Conservation (phyloP, 148 eudicot genomes). For the Amaranthus hypochondriacus region DNA sequence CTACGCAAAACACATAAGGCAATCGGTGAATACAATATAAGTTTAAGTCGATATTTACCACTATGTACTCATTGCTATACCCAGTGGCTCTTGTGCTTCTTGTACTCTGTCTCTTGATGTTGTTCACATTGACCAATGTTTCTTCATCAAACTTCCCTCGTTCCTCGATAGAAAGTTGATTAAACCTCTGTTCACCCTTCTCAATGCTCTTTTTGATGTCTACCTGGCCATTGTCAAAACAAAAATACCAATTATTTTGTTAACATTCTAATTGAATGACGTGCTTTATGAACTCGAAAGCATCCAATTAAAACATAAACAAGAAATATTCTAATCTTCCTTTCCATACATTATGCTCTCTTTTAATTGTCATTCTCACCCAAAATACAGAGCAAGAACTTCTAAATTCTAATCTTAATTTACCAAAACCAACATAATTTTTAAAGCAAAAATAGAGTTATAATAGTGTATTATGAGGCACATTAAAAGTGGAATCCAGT, state of each 20-base stretch:
- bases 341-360: too few species aligned
- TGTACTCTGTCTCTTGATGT: slow-evolving; percentile 61
- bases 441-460: too few species aligned
- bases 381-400: too few species aligned
- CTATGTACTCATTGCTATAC: slow-evolving; percentile 92
- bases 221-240: slow-evolving; percentile 38
- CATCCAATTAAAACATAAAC: not conserved
- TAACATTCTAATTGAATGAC: not conserved
- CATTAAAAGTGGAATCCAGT: too few species aligned
- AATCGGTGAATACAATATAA: not conserved
- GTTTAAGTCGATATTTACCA: slow-evolving; percentile 41
- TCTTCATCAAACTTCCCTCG: slow-evolving; percentile 96
- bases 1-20: not conserved
- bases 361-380: too few species aligned
- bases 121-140: slow-evolving; percentile 90
- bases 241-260: not conserved
- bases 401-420: too few species aligned
- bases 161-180: slow-evolving; percentile 88
- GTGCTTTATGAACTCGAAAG: not conserved
- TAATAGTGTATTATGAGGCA: too few species aligned
- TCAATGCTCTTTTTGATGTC: slow-evolving; percentile 75
- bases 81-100: slow-evolving; percentile 55
- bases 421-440: too few species aligned
- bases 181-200: slow-evolving; percentile 82
- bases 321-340: not conserved